Evolutionary conservation across 1,284 basidiomycete genomes (phyloP), one percentile per base, ranked within the genome.

Genomic region (Lignosus rhinocerotis): DNA sequence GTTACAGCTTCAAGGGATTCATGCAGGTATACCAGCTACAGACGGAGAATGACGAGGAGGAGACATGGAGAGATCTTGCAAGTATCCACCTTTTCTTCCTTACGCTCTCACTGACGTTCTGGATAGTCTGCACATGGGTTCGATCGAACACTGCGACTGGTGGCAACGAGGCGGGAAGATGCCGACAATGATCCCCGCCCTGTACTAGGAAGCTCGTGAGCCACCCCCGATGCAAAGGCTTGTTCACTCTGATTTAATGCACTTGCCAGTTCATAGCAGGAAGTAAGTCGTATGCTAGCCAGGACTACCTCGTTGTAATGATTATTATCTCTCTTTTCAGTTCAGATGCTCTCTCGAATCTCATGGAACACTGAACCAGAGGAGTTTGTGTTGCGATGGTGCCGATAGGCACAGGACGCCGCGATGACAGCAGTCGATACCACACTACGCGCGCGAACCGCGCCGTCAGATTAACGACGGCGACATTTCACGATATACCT

Each of bases 21-120:
- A 67, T 91, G 67, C 88, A 91, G 68, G 83, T 92, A 49, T 92
- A 92, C 68, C 87, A 90, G 66, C 72, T 92, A 31, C 90, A 92
- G 70, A 91, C 89, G 1, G 87, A 90, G 67, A 90, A 85, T 63
- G 90, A 92, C 61, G 87, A 90, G 67, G 87, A 87, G 69, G 90
- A 92, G 73, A 92, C 90, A 9, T 92, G 88, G 89, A 78, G 80
- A 70, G 90, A 92, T 76, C 74, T 92, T 63, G 88, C 90, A 67
- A 66, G 82, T 64, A 56, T 54, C 34, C 41, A 33, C 51, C 21
- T 21, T 7, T 19, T 7, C 30, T 10, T 33, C 0, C 11, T 2
- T 10, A 9, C 32, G 9, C 8, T n/a, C 9, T 11, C n/a, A 1
- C 39, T 2, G 8, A 21, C 16, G 17, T 16, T 12, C 33, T 25